Evolutionary conservation across 2,329 filamentous ascomycete genomes (phyloP).

Genomic region (Chalaropsis thielavioides): DNA sequence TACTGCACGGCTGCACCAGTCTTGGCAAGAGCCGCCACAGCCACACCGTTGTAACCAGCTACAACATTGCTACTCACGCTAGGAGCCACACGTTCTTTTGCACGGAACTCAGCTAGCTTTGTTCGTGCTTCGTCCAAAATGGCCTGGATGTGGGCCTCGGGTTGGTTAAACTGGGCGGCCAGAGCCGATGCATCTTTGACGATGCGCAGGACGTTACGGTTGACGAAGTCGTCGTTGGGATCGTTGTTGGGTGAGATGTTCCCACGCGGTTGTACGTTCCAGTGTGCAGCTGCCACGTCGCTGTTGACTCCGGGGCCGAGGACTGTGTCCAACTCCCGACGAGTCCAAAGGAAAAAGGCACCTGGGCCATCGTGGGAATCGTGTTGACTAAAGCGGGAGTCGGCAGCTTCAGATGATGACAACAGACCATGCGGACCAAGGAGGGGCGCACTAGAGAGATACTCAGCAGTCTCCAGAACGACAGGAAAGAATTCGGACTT

Average conservation of each 20-base stretch:
- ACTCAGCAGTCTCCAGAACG: constrained; percentile 72
- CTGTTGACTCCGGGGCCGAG: constrained; percentile 41
- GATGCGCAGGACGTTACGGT: constrained; percentile 76
- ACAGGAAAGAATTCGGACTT: constrained; percentile 61
- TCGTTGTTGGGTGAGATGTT: constrained; percentile 76
- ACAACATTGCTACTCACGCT: constrained; percentile 79
- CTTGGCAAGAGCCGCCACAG: constrained; percentile 67
- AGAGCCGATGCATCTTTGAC: constrained; percentile 53
- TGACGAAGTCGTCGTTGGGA: constrained; percentile 83
- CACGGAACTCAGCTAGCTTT: constrained; percentile 56
- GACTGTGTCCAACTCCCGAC: constrained; percentile 68
- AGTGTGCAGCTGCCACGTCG: constrained; percentile 66
- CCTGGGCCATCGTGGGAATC: constrained; percentile 66
- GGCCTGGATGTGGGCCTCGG: constrained; percentile 51
- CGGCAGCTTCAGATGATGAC: constrained; percentile 78
- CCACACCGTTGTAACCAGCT: constrained; percentile 75
- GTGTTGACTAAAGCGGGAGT: constrained; percentile 59
- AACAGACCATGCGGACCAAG: constrained; percentile 58
- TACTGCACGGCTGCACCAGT: constrained; percentile 52
- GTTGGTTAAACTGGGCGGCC: constrained; percentile 58
- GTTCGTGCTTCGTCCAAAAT: constrained; percentile 52
- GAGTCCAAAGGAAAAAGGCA: constrained; percentile 88
- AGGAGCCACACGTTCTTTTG: constrained; percentile 60
- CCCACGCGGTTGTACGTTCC: constrained; percentile 68
- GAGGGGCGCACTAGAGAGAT: constrained; percentile 60